Evolutionary conservation across 495 filamentous ascomycete species (phyloP).

Genomic region (Trichoderma virens): DNA sequence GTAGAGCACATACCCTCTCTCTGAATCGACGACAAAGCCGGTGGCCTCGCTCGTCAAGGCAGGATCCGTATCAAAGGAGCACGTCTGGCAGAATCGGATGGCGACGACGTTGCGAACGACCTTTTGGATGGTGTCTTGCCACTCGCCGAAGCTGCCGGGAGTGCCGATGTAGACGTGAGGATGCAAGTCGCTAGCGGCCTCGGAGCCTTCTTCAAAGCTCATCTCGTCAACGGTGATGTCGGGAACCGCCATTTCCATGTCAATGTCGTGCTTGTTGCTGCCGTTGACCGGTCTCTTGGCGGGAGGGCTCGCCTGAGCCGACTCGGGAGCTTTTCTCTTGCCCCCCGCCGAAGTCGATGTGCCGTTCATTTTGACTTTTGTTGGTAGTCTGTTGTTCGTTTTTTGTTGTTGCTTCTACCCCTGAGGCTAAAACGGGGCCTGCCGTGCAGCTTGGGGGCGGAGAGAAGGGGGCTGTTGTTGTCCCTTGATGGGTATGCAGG

Average conservation of each 20-base stretch:
- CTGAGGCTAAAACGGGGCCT: neutral
- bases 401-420: neutral
- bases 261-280: slow-evolving; percentile 39
- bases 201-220: slow-evolving; percentile 28
- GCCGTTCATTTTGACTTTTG: slow-evolving; percentile 29
- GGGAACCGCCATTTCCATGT: slow-evolving; percentile 13
- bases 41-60: slow-evolving; percentile 93
- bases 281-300: slow-evolving; percentile 42
- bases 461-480: neutral
- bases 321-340: slow-evolving; percentile 40
- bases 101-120: slow-evolving; percentile 92
- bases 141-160: slow-evolving; percentile 47
- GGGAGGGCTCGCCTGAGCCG: slow-evolving; percentile 31
- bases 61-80: slow-evolving; percentile 92
- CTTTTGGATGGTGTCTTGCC: slow-evolving; percentile 91
- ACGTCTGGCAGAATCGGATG: slow-evolving; percentile 98
- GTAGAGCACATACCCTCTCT: slow-evolving; percentile 59
- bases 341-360: slow-evolving; percentile 28
- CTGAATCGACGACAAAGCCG: slow-evolving; percentile 94
- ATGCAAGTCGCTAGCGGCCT: slow-evolving; percentile 13
- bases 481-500: neutral
- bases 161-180: slow-evolving; percentile 15
- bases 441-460: neutral
- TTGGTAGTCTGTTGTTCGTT: neutral
- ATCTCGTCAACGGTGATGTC: slow-evolving; percentile 28